Evolutionary conservation across 192 early-diverging fungal genomes (phyloP), one percentile per base, ranked within the genome.

Genomic region (Backusella australiensis): DNA sequence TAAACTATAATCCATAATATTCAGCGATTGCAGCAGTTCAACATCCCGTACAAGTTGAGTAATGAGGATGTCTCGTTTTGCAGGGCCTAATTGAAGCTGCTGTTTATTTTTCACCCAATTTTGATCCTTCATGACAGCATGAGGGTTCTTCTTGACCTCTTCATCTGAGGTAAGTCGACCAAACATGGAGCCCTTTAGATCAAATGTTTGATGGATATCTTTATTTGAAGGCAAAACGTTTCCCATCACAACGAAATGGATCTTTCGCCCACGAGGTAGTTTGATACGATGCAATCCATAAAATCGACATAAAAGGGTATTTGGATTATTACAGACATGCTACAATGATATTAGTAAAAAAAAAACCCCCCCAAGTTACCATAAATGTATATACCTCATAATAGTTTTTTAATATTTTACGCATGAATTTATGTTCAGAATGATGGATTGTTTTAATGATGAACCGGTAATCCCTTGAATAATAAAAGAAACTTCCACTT

Each of bases 401-500:
- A 86, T 99, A 99, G 65, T 96, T 78, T 68, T 92, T 91, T 72
- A 99, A 85, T 65, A 98, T 94, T 67, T 91, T 88, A 29, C 93
- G 88, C 89, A 98, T 90, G 77, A 96, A 96, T 84, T 96, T 96
- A 86, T 99, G 97, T 82, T 99, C 97, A 1, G 93, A 87, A 78
- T 95, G 94, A 82, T 97, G 95, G 70, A 99, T 96, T 14, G 98
- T 98, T 80, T 99, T 99, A 88, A 99, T 99, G 78, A 99, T 99
- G 81, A 96, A 99, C 8, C 96, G 91, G 84, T 96, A 98, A 86
- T 99, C 98, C 76, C 94, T 91, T 39, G 96, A 97, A 85, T 95
- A 99, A 88, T 98, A 99, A 81, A 99, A 99, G 86, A 98, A 99
- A 69, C 90, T 93, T 26, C 97, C 97, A 73, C 92, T 95, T 83